Evolutionary conservation across 148 eudicot species (phyloP).

Genomic region (Polygonum aviculare): DNA sequence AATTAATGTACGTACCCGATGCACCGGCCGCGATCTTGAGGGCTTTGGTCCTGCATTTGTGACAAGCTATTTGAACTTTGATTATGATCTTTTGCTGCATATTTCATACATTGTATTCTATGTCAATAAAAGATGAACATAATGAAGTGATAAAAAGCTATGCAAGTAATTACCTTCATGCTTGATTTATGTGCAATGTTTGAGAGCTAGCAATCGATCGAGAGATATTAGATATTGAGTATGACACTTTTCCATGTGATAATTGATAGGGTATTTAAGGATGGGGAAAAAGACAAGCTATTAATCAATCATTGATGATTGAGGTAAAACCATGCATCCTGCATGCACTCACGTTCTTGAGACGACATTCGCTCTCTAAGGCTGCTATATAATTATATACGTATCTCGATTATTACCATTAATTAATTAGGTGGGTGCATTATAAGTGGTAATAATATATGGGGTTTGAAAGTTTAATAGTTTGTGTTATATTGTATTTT

Average conservation of each 20-base stretch:
- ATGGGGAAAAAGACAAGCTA: not conserved
- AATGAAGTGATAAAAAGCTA: not conserved
- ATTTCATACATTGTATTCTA: not conserved
- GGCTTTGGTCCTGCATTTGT: conserved; percentile 10
- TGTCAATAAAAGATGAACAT: not conserved
- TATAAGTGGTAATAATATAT: too few relatives aligned
- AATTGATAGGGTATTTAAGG: not conserved
- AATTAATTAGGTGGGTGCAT: not conserved
- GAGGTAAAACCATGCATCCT: not conserved
- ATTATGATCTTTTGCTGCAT: conserved; percentile 9
- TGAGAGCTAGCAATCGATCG: not conserved
- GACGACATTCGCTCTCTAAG: not conserved
- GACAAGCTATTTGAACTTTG: conserved; percentile 1
- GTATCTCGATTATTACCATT: not conserved
- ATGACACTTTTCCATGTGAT: too few relatives aligned
- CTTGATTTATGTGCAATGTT: not conserved
- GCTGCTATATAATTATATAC: not conserved
- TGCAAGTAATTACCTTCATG: not conserved
- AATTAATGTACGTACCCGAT: not conserved
- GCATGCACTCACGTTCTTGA: conserved; percentile 9
- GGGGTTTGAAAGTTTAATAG: too few relatives aligned
- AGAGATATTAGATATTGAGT: not conserved
- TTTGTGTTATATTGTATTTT: too few relatives aligned
- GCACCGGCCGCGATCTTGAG: conserved; percentile 8
- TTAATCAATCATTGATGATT: not conserved